phyloP scores from a whole-genome alignment of 2,329 filamentous ascomycete species.

The Aureobasidium mangrovei region DNA sequence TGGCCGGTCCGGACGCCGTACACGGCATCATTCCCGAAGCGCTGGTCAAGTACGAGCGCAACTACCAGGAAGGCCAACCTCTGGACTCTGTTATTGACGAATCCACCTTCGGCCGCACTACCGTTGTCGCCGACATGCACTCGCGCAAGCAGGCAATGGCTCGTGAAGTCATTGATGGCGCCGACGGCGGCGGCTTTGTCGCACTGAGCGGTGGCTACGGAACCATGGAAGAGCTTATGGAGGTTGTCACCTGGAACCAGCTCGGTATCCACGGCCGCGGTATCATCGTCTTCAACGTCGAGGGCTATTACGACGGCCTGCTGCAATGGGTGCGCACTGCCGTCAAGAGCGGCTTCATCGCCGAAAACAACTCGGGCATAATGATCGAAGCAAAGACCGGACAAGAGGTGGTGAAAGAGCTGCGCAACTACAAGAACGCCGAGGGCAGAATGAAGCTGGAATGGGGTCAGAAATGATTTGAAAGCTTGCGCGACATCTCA shows the following conservation, averaged over 20 bases:
- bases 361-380: constrained; percentile 61
- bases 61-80: constrained; percentile 45
- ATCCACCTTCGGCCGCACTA: constrained; percentile 67
- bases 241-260: constrained; percentile 87
- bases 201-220: constrained; percentile 85
- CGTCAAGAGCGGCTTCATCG: constrained; percentile 69
- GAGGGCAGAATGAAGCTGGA: constrained; percentile 69
- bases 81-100: constrained; percentile 49
- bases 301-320: constrained; percentile 87
- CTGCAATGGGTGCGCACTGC: constrained; percentile 71
- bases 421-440: constrained; percentile 68
- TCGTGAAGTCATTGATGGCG: constrained; percentile 70
- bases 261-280: constrained; percentile 78
- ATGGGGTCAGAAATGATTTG: constrained; percentile 55
- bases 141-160: constrained; percentile 93
- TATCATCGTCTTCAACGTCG: constrained; percentile 75
- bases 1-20: constrained; percentile 71
- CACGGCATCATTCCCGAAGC: constrained; percentile 91
- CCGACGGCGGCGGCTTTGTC: constrained; percentile 78
- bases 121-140: constrained; percentile 92
- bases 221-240: constrained; percentile 91
- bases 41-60: constrained; percentile 67
- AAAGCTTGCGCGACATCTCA: not conserved
- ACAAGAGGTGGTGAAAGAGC: constrained; percentile 60
- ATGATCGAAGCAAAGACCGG: constrained; percentile 65